Evolutionary conservation across 2,329 filamentous ascomycete genomes (phyloP), one percentile per base, ranked within the genome.

Genomic region (Xylariaceae sp.): DNA sequence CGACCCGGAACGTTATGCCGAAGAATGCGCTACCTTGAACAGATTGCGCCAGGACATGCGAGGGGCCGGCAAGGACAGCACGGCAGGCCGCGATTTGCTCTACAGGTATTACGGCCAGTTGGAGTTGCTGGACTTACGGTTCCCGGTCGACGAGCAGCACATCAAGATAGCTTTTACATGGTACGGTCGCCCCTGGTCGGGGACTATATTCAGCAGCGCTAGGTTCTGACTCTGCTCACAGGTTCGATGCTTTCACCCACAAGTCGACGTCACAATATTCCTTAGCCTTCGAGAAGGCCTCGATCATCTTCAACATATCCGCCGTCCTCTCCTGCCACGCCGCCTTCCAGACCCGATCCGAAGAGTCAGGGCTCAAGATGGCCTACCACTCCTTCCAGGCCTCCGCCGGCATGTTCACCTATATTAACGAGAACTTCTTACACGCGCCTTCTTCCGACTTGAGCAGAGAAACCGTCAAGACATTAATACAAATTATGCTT

Each of bases 141-240:
- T 98, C 61, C 94, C 94, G 0, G 89, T 98, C 34, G 93, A 98
- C 56, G 93, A 98, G 71, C 93, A 95, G 60, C 91, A 98, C 62
- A 97, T 98, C 71, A 97, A 97, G 71, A 95, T 98, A 58, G 88
- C 87, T 7, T 98, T 98, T 63, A 97, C 91, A 51, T 98, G 93
- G 93, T 95, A 78, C 49, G 69, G 35, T 34, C 33, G 16, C 46
- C 37, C 26, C 38, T 33, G 19, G 29, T 47, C 8, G 7, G 30
- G 16, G 30, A 32, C 8, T 13, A 47, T 33, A 19, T 34, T 34
- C 18, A 11, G 7, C 28, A n/a, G 32, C 33, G 38, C 38, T 17
- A 33, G 16, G 37, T 41, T 42, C 51, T 60, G 28, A 53, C 40
- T 38, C 43, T 30, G 7, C 30, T 29, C 34, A 3, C 59, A 95